Evolutionary conservation across 2,329 filamentous ascomycete species (phyloP), one percentile per base, ranked within the genome.

Genomic region (Fusarium nodosum): DNA sequence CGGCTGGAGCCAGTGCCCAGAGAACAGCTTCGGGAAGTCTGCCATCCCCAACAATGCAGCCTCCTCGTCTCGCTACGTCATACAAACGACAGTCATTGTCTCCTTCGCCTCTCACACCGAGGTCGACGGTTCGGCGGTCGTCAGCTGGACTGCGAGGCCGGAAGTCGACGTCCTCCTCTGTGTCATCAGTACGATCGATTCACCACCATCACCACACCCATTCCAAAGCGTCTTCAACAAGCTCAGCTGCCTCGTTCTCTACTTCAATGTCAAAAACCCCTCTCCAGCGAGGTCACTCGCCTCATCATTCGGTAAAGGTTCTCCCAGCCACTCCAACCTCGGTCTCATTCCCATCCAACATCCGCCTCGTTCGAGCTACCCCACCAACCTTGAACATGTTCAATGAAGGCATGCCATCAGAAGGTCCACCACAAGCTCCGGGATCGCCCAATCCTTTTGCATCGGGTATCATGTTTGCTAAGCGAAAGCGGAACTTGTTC

Each of bases 131-230:
- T 74, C 90, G 96, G 13, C 91, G 94, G 36, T 89, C 93, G 4
- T 97, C 93, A 7, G 88, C 87, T 44, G 94, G 95, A 31, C 86
- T 98, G 45, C 89, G 94, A 30, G 95, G 96, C 38, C 89, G 96
- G 64, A 98, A 98, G 78, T 98, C 95, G 1, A 99, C 96, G 0
- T 97, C 94, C 0, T 97, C 94, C 0, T 98, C 94, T 0, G 90
- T 99, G 18, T 97, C 94, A 1, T 97, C 94, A 0, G 91, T 99
- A 60, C 91, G 96, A 61, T 97, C 92, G 45, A 93, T 98, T 76
- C 94, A 95, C 74, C 93, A 94, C 71, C 91, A 93, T 69, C 90
- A 91, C 55, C 92, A 96, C 77, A 90, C 91, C 2, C 95, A 97
- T 78, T 97, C 94, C 24, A 98, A 98, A 80, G 94, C 96, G 0